Base-by-base conservation (phyloP, 768 basidiomycete species). In the Gymnopilus dilepis region DNA sequence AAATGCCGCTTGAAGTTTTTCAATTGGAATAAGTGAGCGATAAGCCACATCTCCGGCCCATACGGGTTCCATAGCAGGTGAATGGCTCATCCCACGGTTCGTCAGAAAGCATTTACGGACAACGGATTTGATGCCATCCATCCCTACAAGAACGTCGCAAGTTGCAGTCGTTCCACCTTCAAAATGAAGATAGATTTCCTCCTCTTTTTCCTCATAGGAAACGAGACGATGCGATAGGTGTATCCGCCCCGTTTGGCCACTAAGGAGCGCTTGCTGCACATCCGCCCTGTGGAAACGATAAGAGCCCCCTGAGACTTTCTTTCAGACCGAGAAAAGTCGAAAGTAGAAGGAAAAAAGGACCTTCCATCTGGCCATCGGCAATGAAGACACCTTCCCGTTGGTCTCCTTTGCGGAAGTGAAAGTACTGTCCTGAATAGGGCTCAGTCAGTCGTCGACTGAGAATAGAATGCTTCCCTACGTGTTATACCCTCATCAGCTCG, bases 51-150 rank as follows among this genome's bases (percentile, higher is more conserved):
- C 66, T 17, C 82, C 82, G 2, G 76, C 76, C 74, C 77, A 81
- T 6, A 74, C 64, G 8, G 80, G 77, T 21, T 80, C 68, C 1
- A 72, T 60, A n/a, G 67, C 73, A 28, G 60, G 63, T 2, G 63
- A 62, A 19, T 64, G 19, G 19, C 22, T 45, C 15, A 58, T 56
- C 6, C 65, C 65, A 9, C 43, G 59, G n/a, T 61, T 65, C 13
- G 45, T 33, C 7, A 72, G 31, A 56, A 73, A 65, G 9, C 34
- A 22, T 26, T 53, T 67, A 4, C 69, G 64, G 3, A 74, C 68
- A 24, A 66, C 69, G 0, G 81, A 82, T 24, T 69, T 76, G 56
- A 82, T 70, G 1, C 82, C 82, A 58, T 83, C 82, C 6, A 77
- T 72, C 0, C 78, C 81, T 6, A 82, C 62, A 28, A 84, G 69